Evolutionary conservation across 495 filamentous ascomycete genomes (phyloP), one percentile per base, ranked within the genome.

Genomic region (Cryomyces minteri): DNA sequence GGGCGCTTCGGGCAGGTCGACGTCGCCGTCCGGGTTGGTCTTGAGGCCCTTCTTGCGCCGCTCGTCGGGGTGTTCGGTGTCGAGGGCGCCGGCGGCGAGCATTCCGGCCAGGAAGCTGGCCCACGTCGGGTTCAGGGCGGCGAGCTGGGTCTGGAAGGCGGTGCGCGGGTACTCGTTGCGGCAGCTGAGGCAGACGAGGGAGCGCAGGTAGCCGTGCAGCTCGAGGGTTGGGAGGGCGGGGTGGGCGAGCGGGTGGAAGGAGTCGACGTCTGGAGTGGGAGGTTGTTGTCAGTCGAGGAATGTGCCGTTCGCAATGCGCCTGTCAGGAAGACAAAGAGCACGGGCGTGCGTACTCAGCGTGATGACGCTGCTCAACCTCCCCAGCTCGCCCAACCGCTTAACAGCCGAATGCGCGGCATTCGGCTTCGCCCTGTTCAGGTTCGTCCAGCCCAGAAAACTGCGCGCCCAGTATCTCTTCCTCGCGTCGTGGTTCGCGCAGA

Each of bases 381-480:
- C 88, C 55, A 85, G 68, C 25, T 71, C 58, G 6, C 76, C 79
- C 39, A 98, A 61, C 46, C 75, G 66, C 36, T 71, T 66, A 31
- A 95, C 72, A 5, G 90, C 86, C 52, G 68, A 65, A 62, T 98
- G 90, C 2, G 77, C 80, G 2, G 67, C 58, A 55, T 96, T 98
- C 3, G 90, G 87, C 54, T 68, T 72, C 12, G 84, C 84, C 40
- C 76, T 79, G 51, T 79, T 58, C 52, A 95, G 65, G 12, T 71
- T 82, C 11, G 81, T 75, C 88, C 88, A 98, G 8, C 90, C 90
- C 18, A 98, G 66, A 58, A 88, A 98, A 60, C 84, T 92, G 10
- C 90, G 68, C 5, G 90, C 88, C 88, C 88, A 98, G 65, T 98
- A 98, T 47, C 90, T 67, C 63, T 96, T 92, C 45, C 90, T 69